Evolutionary conservation across 306 rosid genomes (phyloP), one percentile per base, ranked within the genome.

Genomic region (Fragaria nilgerrensis): DNA sequence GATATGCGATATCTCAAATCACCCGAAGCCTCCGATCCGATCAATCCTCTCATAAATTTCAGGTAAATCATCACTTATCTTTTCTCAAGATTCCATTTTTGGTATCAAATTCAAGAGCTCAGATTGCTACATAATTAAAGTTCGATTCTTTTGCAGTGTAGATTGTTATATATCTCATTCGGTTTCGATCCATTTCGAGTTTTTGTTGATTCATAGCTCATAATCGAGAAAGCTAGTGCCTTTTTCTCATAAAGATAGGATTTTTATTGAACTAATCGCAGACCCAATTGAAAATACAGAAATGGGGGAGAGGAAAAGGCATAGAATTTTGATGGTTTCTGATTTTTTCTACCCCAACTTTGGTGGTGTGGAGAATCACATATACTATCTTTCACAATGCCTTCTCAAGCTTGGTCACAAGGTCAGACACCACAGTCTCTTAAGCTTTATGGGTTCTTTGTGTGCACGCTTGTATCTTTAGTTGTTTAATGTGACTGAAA

Each of bases 281-380:
- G 87, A 64, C 27, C 47, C 41, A 62, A 69, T 52, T 78, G 52
- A 34, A 81, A 82, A 39, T 61, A 79, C 36, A 29, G 25, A 36
- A 80, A 89, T 87, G 97, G 87, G 78, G 27, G 85, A 90, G 81
- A 78, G 52, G 55, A 81, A 62, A 84, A 86, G 81, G 85, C 94
- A 88, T 75, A 84, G 86, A 77, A 86, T 91, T 71, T 56, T 94
- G 56, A 91, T 94, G 98, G 96, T 88, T 73, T 94, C 96, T 5
- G 98, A 94, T 86, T 94, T 91, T 79, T 94, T 94, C 91, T 94
- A 91, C 85, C 98, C 97, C 73, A 94, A 88, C 65, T 91, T 94
- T 74, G 98, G 98, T 58, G 97, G 98, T 15, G 97, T 94, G 36
- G 97, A 94, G 87, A 91, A 83, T 70, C 97, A 94, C 81, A 87